phyloP scores from a whole-genome alignment of 139 green algal genomes.

The Picochlorum sp. region DNA sequence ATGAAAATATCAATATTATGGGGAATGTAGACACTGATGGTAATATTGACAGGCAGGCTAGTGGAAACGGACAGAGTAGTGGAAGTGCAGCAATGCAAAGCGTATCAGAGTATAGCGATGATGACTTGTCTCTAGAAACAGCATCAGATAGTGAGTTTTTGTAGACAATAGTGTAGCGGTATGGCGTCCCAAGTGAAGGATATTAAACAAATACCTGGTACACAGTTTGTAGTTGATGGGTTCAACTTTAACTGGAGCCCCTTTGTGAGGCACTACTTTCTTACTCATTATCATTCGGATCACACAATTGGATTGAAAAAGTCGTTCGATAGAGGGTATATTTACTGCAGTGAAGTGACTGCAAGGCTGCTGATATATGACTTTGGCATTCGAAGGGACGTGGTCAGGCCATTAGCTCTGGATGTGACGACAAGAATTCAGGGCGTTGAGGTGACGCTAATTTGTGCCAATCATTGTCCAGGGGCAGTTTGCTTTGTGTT shows the following conservation, averaged over 20 bases:
- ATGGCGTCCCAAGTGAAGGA: constrained; percentile 59
- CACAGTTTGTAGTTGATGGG: constrained; percentile 44
- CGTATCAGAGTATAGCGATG: too few relatives aligned
- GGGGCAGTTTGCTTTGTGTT: constrained; percentile 64
- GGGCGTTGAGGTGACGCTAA: constrained; percentile 37
- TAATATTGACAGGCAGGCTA: too few relatives aligned
- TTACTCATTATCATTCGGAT: constrained; percentile 69
- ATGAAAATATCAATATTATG: too few relatives aligned
- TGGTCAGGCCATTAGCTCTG: constrained; percentile 21
- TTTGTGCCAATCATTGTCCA: constrained; percentile 77
- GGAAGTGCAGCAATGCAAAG: too few relatives aligned
- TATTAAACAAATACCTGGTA: constrained; percentile 59
- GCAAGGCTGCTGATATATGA: constrained; percentile 36
- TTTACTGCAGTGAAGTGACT: constrained; percentile 53
- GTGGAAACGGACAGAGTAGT: too few relatives aligned
- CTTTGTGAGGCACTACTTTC: constrained; percentile 50
- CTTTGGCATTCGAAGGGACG: constrained; percentile 21
- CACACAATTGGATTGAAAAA: constrained; percentile 55
- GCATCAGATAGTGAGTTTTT: background rate
- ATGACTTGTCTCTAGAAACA: too few relatives aligned
- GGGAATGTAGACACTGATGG: too few relatives aligned
- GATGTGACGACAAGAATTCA: constrained; percentile 20
- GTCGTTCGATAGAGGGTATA: constrained; percentile 27
- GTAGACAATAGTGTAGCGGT: background rate
- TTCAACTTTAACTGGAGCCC: constrained; percentile 39